Base-by-base conservation (phyloP, 2,329 filamentous ascomycete genomes). In the Aureobasidium melanogenum region DNA sequence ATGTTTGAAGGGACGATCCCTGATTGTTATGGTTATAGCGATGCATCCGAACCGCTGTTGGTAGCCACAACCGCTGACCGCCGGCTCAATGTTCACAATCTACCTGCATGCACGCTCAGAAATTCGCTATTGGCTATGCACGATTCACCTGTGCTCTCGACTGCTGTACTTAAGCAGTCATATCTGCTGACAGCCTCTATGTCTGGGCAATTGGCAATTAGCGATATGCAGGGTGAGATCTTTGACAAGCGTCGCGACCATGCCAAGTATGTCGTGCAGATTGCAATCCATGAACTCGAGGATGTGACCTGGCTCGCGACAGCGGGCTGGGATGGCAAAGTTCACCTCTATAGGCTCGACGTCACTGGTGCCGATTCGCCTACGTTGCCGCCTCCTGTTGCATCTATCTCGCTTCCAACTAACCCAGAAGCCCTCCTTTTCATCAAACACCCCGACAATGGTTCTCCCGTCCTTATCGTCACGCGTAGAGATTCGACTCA, bases 251-350 rank as follows among this genome's bases (percentile, higher is more conserved):
- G 83, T 48, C 79, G 77, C 61, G 83, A 86, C 64, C 83, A 86
- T 66, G 68, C 72, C 24, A 86, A 85, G 66, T 86, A 84, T 69
- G 75, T 80, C 8, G 80, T 86, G 59, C 81, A 82, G 64, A 72
- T 83, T 2, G 71, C 76, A 28, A 70, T 70, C 2, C 69, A 74
- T n/a, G 66, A 72, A 3, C 66, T 67, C 14, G 66, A 66, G 17
- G 63, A 65, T 10, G 61, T 64, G 22, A 64, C 68, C 36, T 76
- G 77, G 70, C 65, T 84, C 59, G 83, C 82, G 5, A 86, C 80
- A 14, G 84, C 83, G 4, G 83, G 82, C 24, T 86, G 84, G 84
- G 84, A 86, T 67, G 73, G 77, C 30, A 84, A 79, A 64, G 71
- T 86, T 36, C 69, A 79, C 55, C 67, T 86, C 46, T 86, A 86